Base-by-base conservation (phyloP, 148 eudicot species). In the Fallopia convolvulus region DNA sequence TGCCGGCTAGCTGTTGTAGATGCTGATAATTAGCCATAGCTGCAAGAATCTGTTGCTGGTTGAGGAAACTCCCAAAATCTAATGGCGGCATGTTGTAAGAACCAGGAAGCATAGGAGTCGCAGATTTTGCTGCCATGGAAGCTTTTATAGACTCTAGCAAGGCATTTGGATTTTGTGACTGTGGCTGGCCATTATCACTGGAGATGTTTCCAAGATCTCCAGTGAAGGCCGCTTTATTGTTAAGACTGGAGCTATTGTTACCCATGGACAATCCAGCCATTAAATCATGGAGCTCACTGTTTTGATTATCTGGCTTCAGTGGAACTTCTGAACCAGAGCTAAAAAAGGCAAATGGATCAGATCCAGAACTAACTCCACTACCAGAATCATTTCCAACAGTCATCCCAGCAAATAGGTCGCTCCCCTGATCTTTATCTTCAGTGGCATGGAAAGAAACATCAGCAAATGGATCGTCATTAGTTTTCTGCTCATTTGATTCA, bases 391-490 rank as follows among this genome's bases (percentile, higher is more conserved):
- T 83, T 78, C 88, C 93, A 81, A 85, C 81, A 74, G 79, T 79
- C 90, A 86, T 82, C 30, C 92, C 98, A 12, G 97, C 90, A 84
- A 94, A 94, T n/a, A 92, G 82, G 82, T 94, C 97, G 11, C 75
- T 63, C 20, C 68, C 85, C 74, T 81, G 84, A 65, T 83, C 91
- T 76, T 84, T 89, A 21, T 83, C 78, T 15, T 82, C 87, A 58
- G 74, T 83, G 75, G 81, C 75, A 77, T 87, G 92, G 74, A 94
- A 94, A 33, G 97, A 90, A 48, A 94, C 97, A 86, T 92, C 98
- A 40, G 97, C 92, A 85, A 94, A 94, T 21, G 97, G 97, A 49
- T 94, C 98, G 83, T 94, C 92, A 41, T 89, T 87, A 26, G 79
- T 44, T 77, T 78, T 88, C 13, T 81, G 90, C 78, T 79, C 89